Conservation (phyloP, 805 yeast species). For the Metschnikowia anglica region DNA sequence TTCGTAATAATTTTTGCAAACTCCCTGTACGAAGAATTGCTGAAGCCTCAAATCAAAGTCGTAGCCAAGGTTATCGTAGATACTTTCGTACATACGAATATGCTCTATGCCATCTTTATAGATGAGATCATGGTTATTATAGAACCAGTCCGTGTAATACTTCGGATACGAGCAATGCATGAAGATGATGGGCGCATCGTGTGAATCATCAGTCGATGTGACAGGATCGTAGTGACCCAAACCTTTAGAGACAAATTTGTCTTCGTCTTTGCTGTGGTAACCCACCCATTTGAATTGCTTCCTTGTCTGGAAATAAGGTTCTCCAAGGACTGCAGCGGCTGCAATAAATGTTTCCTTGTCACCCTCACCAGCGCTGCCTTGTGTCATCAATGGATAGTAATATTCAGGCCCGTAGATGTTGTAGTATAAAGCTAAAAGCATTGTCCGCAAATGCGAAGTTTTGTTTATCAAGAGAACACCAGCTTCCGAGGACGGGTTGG, state of each 20-base stretch:
- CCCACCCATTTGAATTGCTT: conserved; percentile 45
- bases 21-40: conserved; percentile 39
- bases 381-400: conserved; percentile 67
- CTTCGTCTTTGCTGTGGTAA: conserved; percentile 32
- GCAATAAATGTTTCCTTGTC: conserved; percentile 76
- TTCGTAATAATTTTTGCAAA: conserved; percentile 38
- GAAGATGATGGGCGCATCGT: conserved; percentile 33
- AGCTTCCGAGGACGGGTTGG: conserved; percentile 67
- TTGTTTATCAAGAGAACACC: conserved; percentile 69
- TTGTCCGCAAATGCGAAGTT: conserved; percentile 54
- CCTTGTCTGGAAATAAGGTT: conserved; percentile 53
- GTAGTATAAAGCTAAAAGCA: conserved; percentile 61
- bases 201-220: conserved; percentile 17
- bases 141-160: conserved; percentile 28
- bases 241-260: conserved; percentile 26
- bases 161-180: conserved; percentile 66
- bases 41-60: conserved; percentile 43
- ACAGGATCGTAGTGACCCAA: conserved; percentile 44
- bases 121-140: conserved; percentile 30
- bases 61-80: conserved; percentile 39
- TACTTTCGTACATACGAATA: conserved; percentile 39
- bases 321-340: conserved; percentile 55
- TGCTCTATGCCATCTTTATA: conserved; percentile 33
- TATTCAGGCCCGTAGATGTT: conserved; percentile 63
- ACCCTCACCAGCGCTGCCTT: conserved; percentile 76